Conservation (phyloP, 2,329 filamentous ascomycete genomes). For the Podosphaera fusca region DNA sequence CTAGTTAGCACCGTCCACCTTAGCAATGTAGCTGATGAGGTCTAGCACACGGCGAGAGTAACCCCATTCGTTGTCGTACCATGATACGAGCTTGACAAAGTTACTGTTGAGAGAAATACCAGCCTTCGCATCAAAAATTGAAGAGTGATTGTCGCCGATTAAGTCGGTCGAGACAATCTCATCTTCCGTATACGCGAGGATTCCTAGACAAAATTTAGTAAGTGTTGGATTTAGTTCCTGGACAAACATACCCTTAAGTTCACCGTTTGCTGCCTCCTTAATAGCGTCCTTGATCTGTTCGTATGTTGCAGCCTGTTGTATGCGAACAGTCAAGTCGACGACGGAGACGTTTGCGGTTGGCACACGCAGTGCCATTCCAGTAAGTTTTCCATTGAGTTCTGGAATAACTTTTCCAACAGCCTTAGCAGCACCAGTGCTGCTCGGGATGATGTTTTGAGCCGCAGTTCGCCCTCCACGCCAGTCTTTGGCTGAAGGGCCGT, state of each 20-base stretch:
- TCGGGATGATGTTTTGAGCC: constrained; percentile 99
- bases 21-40: constrained; percentile 56
- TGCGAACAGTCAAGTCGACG: constrained; percentile 84
- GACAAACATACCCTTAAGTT: constrained; percentile 52
- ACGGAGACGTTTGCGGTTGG: constrained; percentile 97
- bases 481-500: constrained; percentile 94
- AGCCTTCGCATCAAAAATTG: constrained; percentile 98
- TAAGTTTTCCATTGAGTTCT: constrained; percentile 94
- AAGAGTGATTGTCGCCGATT: constrained; percentile 79
- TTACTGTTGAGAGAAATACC: constrained; percentile 96
- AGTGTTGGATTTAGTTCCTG: not conserved
- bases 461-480: constrained; percentile 98
- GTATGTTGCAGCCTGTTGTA: constrained; percentile 73
- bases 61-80: constrained; percentile 99
- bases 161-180: constrained; percentile 86
- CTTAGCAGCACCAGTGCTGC: constrained; percentile 98
- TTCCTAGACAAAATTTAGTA: constrained; percentile 26
- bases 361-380: constrained; percentile 98
- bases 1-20: constrained; percentile 34
- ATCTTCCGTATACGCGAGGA: constrained; percentile 91
- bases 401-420: constrained; percentile 99
- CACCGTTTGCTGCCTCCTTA: constrained; percentile 66
- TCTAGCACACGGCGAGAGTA: constrained; percentile 92
- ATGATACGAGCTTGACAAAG: constrained; percentile 89
- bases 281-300: constrained; percentile 83